Evolutionary conservation across 2,329 filamentous ascomycete genomes (phyloP), one percentile per base, ranked within the genome.

Genomic region (Fusarium duplospermum): DNA sequence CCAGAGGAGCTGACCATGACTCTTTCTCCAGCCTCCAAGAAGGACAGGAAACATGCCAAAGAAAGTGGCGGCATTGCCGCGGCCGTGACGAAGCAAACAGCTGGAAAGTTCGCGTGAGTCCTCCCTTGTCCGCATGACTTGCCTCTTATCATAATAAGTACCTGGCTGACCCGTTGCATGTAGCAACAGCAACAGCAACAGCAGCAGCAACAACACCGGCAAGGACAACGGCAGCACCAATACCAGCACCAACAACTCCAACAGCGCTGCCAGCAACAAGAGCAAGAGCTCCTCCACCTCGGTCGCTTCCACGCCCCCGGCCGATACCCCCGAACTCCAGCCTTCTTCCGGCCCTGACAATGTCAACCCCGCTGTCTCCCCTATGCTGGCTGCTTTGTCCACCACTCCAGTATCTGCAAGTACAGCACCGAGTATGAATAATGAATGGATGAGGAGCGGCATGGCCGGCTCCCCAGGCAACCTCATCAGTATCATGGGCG

Each of bases 1-100:
- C 45, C 70, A 16, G 56, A 56, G 60, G 70, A 67, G 62, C 71
- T 80, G 66, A 76, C 75, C 76, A 77, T 79, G 75, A 69, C 70
- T 72, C 65, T 61, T 69, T 76, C 73, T 76, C 67, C 68, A 86
- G 83, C 80, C 79, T 82, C 82, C 68, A 88, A 88, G 84, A 89
- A 88, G 81, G 83, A 87, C 78, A 87, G 83, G 81, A 89, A 88
- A 83, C 82, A 88, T 87, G 87, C 84, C 80, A 88, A 84, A 86
- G 86, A 88, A 77, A 82, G 82, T 78, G 85, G 86, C 77, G 85
- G 86, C 76, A 87, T 89, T 77, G 84, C 86, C 75, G 86, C 87
- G 57, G 87, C 86, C 81, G 84, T 88, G 83, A 88, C 85, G 72
- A 87, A 86, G 78, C 86, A 89, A 76, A 84, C 84, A 76, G 83